Base-by-base conservation (phyloP, 1,284 basidiomycete genomes). In the Trametes versicolor region DNA sequence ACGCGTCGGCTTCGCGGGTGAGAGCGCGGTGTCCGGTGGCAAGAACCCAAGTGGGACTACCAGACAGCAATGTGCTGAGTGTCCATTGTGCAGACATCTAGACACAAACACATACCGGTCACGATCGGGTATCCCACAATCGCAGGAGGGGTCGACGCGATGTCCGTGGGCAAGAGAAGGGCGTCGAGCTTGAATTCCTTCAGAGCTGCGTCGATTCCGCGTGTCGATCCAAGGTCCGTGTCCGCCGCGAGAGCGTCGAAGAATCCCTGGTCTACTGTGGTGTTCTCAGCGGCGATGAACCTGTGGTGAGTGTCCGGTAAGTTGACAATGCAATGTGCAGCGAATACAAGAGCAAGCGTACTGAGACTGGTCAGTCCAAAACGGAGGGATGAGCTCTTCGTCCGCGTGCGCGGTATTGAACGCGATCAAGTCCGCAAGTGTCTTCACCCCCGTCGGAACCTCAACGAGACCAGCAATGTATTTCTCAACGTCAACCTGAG, bases 11-110 rank as follows among this genome's bases (percentile, higher is more conserved):
- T 75, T 67, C n/a, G 78, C 76, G 0, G 78, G 72, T 0, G 74
- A 68, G 17, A 77, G 67, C 13, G 77, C 71, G 15, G 75, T 74
- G 52, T 72, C 63, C 7, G 80, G 72, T 1, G 83, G 76, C 53
- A 77, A 75, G 71, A 84, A 85, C n/a, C 83, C 83, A 8, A 85
- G 79, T 0, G 84, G 83, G 39, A 85, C 83, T 83, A 62, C 2
- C 6, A 43, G 17, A 43, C 3, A 43, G 19, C 10, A 10, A 13
- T 39, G 4, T 10, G 15, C 2, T 17, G 41, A 43, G 6, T 13
- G 8, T 4, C 15, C 2, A 4, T 2, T 43, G n/a, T n/a, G 17
- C 41, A 17, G 3, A 19, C 15, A 19, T 4, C 4, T 1, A 43
- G 15, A 19, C 3, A 2, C 9, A 1, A 2, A 43, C 19, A 19